phyloP scores from a whole-genome alignment of 139 green algal genomes.

The Protoeuglena noctilucae region DNA sequence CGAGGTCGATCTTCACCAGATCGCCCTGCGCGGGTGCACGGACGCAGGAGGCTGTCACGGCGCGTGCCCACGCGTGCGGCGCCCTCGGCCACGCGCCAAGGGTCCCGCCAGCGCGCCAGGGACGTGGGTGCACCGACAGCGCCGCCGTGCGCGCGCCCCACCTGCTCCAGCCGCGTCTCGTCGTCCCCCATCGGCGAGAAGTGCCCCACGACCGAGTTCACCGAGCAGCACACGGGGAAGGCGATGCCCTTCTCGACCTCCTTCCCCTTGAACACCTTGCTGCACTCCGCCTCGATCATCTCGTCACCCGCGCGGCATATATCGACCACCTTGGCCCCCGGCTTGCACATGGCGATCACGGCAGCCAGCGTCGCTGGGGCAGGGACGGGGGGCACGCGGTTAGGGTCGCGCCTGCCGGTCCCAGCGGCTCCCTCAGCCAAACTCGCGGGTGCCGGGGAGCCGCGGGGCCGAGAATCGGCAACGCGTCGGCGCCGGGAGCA shows the following conservation, averaged over 20 bases:
- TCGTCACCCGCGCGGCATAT: constrained; percentile 67
- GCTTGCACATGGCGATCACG: constrained; percentile 49
- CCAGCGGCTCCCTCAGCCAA: not conserved
- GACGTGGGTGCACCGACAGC: no score
- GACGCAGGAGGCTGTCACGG: no score
- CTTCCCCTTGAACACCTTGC: constrained; percentile 86
- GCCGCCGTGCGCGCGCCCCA: no score
- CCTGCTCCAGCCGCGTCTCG: constrained; percentile 27
- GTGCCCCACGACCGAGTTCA: constrained; percentile 86
- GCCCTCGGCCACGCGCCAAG: no score
- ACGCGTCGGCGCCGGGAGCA: not conserved
- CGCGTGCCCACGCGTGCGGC: no score
- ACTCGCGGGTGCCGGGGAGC: not conserved
- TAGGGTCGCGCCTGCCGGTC: not conserved
- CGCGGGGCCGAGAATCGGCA: not conserved
- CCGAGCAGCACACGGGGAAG: constrained; percentile 85
- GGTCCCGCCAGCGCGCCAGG: no score
- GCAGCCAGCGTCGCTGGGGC: constrained; percentile 60
- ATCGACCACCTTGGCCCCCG: constrained; percentile 82
- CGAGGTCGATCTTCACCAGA: constrained; percentile 91
- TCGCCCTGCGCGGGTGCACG: no score
- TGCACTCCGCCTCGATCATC: constrained; percentile 50
- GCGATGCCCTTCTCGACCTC: constrained; percentile 91
- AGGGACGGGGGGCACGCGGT: not conserved
- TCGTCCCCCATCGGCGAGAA: constrained; percentile 66